phyloP scores from a whole-genome alignment of 139 green algal species.

The Edaphochlamys debaryana region DNA sequence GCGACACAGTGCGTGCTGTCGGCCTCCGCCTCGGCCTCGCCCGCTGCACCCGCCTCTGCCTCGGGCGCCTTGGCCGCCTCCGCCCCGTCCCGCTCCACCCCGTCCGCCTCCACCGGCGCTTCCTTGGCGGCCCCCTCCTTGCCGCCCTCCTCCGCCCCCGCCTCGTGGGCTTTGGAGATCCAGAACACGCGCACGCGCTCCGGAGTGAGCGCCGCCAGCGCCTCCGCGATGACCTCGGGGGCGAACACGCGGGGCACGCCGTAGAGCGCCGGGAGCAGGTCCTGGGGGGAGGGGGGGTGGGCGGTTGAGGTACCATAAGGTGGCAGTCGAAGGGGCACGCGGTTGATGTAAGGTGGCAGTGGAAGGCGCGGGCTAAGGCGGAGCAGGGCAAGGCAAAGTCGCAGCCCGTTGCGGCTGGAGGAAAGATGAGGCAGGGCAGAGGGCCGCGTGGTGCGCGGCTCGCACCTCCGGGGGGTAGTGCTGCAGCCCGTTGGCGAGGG shows the following conservation, averaged over 20 bases:
- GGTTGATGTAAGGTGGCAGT: too few relatives aligned
- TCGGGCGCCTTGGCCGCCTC: background rate
- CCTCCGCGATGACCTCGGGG: conserved; percentile 62
- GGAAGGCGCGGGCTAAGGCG: background rate
- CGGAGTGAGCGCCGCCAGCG: conserved; percentile 74
- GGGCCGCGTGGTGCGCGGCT: too few relatives aligned
- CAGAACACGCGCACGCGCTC: conserved; percentile 76
- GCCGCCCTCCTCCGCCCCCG: background rate
- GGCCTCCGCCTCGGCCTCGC: background rate
- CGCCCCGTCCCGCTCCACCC: background rate
- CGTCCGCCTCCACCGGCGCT: background rate
- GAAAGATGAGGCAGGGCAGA: too few relatives aligned
- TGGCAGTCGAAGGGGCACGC: background rate
- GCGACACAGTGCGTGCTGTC: background rate
- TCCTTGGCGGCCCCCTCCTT: background rate
- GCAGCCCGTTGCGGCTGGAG: background rate
- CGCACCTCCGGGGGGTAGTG: background rate
- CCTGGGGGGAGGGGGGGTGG: background rate
- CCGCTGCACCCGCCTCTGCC: too few relatives aligned
- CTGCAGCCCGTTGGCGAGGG: conserved; percentile 77
- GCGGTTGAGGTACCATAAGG: background rate
- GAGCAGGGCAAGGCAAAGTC: background rate
- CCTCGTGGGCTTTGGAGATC: conserved; percentile 71
- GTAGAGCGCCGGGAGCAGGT: conserved; percentile 79
- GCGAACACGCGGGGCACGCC: conserved; percentile 72